Evolutionary conservation across 768 basidiomycete genomes (phyloP), one percentile per base, ranked within the genome.

Genomic region (Tylopilus balloui): DNA sequence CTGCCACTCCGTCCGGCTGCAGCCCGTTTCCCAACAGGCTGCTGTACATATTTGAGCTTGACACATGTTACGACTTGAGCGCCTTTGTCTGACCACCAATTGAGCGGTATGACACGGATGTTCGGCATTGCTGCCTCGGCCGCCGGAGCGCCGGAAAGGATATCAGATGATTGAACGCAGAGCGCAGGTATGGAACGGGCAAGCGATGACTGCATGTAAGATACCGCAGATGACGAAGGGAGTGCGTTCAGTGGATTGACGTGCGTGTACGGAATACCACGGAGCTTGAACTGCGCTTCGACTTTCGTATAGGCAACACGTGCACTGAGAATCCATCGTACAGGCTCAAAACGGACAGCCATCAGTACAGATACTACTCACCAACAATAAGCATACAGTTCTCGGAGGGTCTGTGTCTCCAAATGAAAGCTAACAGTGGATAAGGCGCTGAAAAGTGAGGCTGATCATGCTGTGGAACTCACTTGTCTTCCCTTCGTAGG

Each of bases 81-180:
- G 52, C 80, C 83, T 54, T 81, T 81, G 41, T 86, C 81, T 4
- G 84, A 86, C 92, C 92, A 94, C 92, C 92, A 94, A 53, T 91
- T 85, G 14, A 91, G 73, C 8, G 91, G 88, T 54, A 91, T 86
- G 42, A 94, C 86, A 32, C 86, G 84, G 44, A 94, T 91, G 60
- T 90, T 92, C 7, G 90, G 84, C 88, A 92, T 90, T 5, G 92
- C 92, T 4, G 92, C 92, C 62, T 94, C 92, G 19, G 85, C 88
- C 4, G 91, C 92, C 4, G 88, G 86, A 3, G 84, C 87, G 7
- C 88, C 88, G 0, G 84, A 84, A 19, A 92, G 73, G 39, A 94
- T 86, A 57, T 92, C 81, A 15, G 80, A 75, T 0, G 92, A 88
- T 58, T 86, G 80, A 11, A 95, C 90, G 51, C 86, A 88, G 3